phyloP scores from a whole-genome alignment of 2,329 filamentous ascomycete species.

The Botryosphaeria agaves region DNA sequence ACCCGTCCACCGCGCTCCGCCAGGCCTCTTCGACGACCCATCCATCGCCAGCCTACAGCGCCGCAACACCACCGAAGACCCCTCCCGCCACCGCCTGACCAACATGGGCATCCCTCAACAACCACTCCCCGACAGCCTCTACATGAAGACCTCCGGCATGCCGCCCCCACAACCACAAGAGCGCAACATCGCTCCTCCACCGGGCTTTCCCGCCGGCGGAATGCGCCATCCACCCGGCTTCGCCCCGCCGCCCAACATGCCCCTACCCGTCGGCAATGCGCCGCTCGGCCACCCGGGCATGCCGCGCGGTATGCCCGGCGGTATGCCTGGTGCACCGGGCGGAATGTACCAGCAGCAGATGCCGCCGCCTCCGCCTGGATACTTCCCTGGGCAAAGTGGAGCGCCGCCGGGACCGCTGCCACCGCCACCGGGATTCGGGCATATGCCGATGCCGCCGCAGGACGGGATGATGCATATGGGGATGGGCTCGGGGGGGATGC shows the following conservation, averaged over 20 bases:
- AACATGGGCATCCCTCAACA: conserved; percentile 25
- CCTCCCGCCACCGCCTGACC: conserved; percentile 15
- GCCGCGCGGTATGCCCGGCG: neutral
- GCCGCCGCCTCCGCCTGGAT: neutral
- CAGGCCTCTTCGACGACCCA: conserved; percentile 14
- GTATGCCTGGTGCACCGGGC: neutral
- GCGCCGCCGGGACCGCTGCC: neutral
- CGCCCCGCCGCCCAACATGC: conserved; percentile 8
- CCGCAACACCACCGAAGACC: conserved; percentile 14
- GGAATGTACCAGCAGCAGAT: neutral
- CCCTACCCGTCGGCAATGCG: neutral
- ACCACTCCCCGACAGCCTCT: conserved; percentile 12
- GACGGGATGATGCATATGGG: neutral
- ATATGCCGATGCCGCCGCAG: neutral
- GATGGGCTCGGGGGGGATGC: neutral
- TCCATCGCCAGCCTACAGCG: conserved; percentile 15
- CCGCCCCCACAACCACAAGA: conserved; percentile 1
- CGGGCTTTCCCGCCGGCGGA: conserved; percentile 11
- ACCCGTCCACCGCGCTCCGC: conserved; percentile 12
- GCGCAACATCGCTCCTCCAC: conserved; percentile 1
- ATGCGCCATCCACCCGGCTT: conserved; percentile 16
- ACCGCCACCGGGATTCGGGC: neutral
- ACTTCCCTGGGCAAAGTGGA: neutral
- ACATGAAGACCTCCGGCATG: neutral
- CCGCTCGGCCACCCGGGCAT: neutral